These are phyloP conservation scores for Cicer arietinum DNA, from an alignment of 306 rosid species.

Conservation along the genomic window DNA sequence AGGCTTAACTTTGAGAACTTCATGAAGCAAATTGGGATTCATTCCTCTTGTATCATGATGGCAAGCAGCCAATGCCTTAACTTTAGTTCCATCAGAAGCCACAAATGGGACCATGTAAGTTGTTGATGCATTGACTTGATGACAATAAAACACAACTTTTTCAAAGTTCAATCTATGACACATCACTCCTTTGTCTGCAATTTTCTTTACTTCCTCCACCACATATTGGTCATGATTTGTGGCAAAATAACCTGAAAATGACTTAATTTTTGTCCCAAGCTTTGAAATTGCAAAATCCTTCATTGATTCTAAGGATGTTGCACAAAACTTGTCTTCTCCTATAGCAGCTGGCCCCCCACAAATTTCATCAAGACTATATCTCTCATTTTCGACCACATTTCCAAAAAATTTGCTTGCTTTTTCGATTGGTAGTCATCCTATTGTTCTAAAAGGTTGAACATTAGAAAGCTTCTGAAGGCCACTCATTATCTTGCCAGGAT, in stretches of 20 bases:
- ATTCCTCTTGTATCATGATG: slow-evolving; percentile 38
- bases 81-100: slow-evolving; percentile 21
- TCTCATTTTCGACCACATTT: not conserved
- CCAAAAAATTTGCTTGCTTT: not conserved
- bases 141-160: slow-evolving; percentile 29
- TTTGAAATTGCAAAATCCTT: slow-evolving; percentile 9
- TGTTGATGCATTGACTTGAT: slow-evolving; percentile 22
- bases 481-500: slow-evolving; percentile 4
- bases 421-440: not conserved
- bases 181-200: slow-evolving; percentile 19
- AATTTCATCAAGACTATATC: not conserved
- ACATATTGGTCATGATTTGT: not conserved
- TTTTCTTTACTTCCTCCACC: slow-evolving; percentile 19
- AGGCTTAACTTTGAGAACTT: slow-evolving; percentile 28
- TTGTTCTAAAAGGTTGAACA: not conserved
- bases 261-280: slow-evolving; percentile 20
- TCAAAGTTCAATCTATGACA: slow-evolving; percentile 23
- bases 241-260: slow-evolving; percentile 17
- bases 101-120: slow-evolving; percentile 27
- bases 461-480: not conserved
- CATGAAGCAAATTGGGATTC: slow-evolving; percentile 14
- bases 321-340: slow-evolving; percentile 27
- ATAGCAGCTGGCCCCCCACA: slow-evolving; percentile 8
- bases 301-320: slow-evolving; percentile 17
- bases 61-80: slow-evolving; percentile 23